A percentile compares a stretch with the other conserved stretches of the same genome.
phyloP scores from a whole-genome alignment of 305 asterid species.

The Euphrasia arctica region DNA sequence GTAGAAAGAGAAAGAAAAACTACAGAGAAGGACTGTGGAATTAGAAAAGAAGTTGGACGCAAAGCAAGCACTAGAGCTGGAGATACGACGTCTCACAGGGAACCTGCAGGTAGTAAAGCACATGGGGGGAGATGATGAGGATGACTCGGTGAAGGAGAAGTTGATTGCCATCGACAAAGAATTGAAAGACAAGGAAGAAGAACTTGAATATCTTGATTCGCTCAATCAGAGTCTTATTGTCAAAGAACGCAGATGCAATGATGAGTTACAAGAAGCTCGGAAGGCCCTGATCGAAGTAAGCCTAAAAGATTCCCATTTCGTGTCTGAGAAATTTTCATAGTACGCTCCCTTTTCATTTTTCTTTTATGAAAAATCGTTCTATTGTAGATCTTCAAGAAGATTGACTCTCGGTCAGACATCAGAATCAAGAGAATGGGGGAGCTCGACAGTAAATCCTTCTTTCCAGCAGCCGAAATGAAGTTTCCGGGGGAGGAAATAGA shows the following conservation, averaged over 20 bases:
- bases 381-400: conserved; percentile 27
- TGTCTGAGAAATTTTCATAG: neutral
- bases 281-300: conserved; percentile 43
- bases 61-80: conserved; percentile 56
- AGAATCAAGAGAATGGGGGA: conserved; percentile 61
- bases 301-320: conserved; percentile 8
- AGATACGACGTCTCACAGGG: conserved; percentile 45
- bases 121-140: conserved; percentile 43
- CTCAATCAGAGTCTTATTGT: conserved; percentile 37
- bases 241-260: conserved; percentile 37
- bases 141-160: conserved; percentile 29
- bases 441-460: conserved; percentile 37
- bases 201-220: conserved; percentile 28
- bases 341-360: conserved; percentile 1
- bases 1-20: conserved; percentile 48
- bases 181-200: conserved; percentile 43
- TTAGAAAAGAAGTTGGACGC: conserved; percentile 55
- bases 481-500: conserved; percentile 24
- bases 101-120: conserved; percentile 42
- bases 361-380: neutral
- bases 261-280: conserved; percentile 48
- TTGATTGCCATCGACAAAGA: conserved; percentile 32
- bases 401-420: conserved; percentile 23
- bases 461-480: conserved; percentile 38
- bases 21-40: conserved; percentile 41